Percentiles rank a stretch among this genome's conserved stretches.
phyloP scores from a whole-genome alignment of 2,329 filamentous ascomycete genomes.

The Penicillium psychrosexuale region DNA sequence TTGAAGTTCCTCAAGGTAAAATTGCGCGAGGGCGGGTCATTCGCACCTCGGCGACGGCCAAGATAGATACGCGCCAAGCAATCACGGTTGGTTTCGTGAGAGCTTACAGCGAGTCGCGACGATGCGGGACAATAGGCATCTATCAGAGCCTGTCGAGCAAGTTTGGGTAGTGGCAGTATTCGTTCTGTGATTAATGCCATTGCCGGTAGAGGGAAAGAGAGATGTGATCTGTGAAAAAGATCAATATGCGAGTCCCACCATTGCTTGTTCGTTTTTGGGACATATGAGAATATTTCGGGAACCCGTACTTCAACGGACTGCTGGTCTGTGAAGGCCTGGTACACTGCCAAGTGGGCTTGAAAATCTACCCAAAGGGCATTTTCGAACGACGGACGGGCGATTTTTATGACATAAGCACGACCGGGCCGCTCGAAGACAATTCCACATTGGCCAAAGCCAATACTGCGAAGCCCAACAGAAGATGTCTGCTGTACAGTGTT shows the following conservation, averaged over 20 bases:
- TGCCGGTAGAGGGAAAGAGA: conserved; percentile 12
- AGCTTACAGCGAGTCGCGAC: not conserved
- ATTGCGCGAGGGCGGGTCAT: not conserved
- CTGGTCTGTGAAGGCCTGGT: not conserved
- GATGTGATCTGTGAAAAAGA: not conserved
- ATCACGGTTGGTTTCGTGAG: conserved; percentile 11
- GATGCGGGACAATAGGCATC: conserved; percentile 16
- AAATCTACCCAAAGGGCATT: conserved; percentile 11
- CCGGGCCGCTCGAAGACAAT: conserved; percentile 11
- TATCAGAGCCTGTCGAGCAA: conserved; percentile 20
- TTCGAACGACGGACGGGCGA: conserved; percentile 9
- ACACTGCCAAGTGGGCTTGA: conserved; percentile 1
- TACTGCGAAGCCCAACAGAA: not conserved
- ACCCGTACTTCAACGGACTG: not conserved
- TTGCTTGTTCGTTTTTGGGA: not conserved
- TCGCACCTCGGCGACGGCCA: conserved; percentile 3
- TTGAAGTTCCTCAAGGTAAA: conserved; percentile 14
- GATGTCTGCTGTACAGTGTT: not conserved
- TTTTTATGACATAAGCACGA: not conserved
- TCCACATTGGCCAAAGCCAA: conserved; percentile 15
- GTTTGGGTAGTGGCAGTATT: conserved; percentile 20
- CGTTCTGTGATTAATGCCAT: conserved; percentile 19
- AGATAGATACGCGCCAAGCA: conserved; percentile 16
- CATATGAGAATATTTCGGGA: conserved; percentile 9
- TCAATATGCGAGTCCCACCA: conserved; percentile 4